Evolutionary conservation across 441 rosid genomes (phyloP), one percentile per base, ranked within the genome.

Genomic region (Brassica balearica): DNA sequence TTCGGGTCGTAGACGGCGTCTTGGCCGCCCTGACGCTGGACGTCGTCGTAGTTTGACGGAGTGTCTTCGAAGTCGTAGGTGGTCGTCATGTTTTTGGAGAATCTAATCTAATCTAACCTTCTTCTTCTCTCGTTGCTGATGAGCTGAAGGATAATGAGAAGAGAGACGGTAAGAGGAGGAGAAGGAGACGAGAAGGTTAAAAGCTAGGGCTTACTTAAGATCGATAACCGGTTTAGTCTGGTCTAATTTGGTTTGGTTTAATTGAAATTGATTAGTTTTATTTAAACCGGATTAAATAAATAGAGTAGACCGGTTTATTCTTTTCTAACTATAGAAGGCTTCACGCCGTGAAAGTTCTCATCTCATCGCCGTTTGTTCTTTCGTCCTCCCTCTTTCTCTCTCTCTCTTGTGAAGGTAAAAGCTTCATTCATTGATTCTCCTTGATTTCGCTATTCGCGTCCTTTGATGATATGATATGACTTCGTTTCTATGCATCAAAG

Each of bases 1-100:
- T 90, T 91, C 0, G 99, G 99, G 80, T 95, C 98, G 79, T 93
- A 93, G 0, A 73, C 92, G 2, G 29, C 15, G 48, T 86, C 93
- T 20, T 85, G 88, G 17, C 62, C 77, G 14, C 46, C n/a, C 41
- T 67, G 73, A 1, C 81, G 74, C 81, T 76, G 38, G 6, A 84
- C 29, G 1, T 86, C 91, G 22, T 86, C 91, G 84, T 82, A 72
- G 77, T 23, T 68, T 59, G 76, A 75, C 64, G 88, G 77, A 8
- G 73, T 77, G n/a, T 90, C 94, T 0, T 88, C 94, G 80, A 81
- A 86, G 11, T 90, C 97, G 84, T 85, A 87, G 53, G 66, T 80
- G 58, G 80, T 70, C 29, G 93, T 88, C 93, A 90, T 90, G 69
- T 65, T 59, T 72, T 48, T 41, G 4, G 0, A 48, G 38, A 36